Base-by-base conservation (phyloP, 805 yeast species). In the Candida sakaeoensis region DNA sequence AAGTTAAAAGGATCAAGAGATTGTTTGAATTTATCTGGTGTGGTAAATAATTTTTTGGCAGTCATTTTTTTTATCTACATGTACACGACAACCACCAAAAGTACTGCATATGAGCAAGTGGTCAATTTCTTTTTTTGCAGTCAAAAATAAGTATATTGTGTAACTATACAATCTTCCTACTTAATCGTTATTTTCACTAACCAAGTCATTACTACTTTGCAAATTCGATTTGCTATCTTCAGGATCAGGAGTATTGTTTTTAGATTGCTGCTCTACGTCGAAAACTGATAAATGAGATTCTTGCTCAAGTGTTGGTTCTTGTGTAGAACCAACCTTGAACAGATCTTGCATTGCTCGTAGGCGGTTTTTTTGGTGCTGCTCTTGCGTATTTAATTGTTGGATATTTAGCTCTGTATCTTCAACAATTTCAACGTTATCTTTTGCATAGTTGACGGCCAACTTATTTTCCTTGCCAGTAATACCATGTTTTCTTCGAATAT, bases 381-480 rank as follows among this genome's bases (percentile, higher is more conserved):
- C 40, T 23, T 47, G 49, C 21, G 39, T 45, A 17, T 19, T 18
- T 19, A 35, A 24, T n/a, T 33, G 38, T 24, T 25, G 30, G 13
- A 18, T 24, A 13, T 9, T 16, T 18, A 33, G 23, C 23, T 24
- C 36, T 12, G 40, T 12, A 36, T 64, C 69, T 35, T 63, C 70
- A 16, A 64, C 57, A 8, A 61, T 50, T 32, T 62, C 70, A 1
- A 68, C 73, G 37, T 65, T 60, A 31, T 63, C 67, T 41, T 68
- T 64, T 3, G 74, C 74, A 43, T 65, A 61, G 45, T 59, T 58
- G n/a, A 68, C 72, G 1, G 74, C 74, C 50, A 60, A 49, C 41
- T 67, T 68, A 48, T 68, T 68, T 35, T 67, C 74, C 36, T 63
- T 63, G 2, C 74, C 74, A 3, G 70, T 65, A 16, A 68, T 60